phyloP scores from a whole-genome alignment of 306 rosid species.

The Astragalus glycyphyllos region DNA sequence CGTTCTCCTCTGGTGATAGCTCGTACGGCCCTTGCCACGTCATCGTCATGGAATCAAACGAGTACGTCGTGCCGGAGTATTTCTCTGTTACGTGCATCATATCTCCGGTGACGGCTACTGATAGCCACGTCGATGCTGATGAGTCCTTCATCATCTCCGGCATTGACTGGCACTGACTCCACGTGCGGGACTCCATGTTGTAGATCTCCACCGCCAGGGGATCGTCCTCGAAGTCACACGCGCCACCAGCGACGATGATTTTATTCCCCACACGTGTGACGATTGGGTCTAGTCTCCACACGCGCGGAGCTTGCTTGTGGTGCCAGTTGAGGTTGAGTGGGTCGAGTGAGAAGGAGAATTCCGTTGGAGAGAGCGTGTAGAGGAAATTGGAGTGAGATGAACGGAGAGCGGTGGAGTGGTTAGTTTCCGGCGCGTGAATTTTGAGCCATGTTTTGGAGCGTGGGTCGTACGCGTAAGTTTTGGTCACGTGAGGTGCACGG shows the following conservation, averaged over 20 bases:
- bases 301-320: slow-evolving; percentile 39
- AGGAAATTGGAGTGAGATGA: slow-evolving; percentile 68
- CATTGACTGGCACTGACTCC: slow-evolving; percentile 57
- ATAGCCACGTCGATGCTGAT: slow-evolving; percentile 59
- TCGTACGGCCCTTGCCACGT: slow-evolving; percentile 72
- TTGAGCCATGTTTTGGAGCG: slow-evolving; percentile 59
- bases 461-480: slow-evolving; percentile 68
- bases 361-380: slow-evolving; percentile 54
- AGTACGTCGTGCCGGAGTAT: slow-evolving; percentile 49
- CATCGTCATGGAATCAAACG: slow-evolving; percentile 51
- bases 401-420: slow-evolving; percentile 45
- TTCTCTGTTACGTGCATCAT: slow-evolving; percentile 54
- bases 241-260: slow-evolving; percentile 62
- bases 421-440: slow-evolving; percentile 41
- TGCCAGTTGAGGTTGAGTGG: slow-evolving; percentile 61
- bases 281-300: slow-evolving; percentile 68
- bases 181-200: slow-evolving; percentile 35
- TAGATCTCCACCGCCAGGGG: slow-evolving; percentile 66
- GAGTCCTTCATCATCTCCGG: slow-evolving; percentile 57
- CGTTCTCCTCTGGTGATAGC: slow-evolving; percentile 32
- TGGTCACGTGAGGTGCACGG: slow-evolving; percentile 46
- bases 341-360: slow-evolving; percentile 65
- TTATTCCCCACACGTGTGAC: slow-evolving; percentile 49
- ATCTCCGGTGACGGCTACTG: slow-evolving; percentile 47
- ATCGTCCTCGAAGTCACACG: slow-evolving; percentile 62